Conservation (phyloP, 257 asterid genomes). For the Ballota nigra region DNA sequence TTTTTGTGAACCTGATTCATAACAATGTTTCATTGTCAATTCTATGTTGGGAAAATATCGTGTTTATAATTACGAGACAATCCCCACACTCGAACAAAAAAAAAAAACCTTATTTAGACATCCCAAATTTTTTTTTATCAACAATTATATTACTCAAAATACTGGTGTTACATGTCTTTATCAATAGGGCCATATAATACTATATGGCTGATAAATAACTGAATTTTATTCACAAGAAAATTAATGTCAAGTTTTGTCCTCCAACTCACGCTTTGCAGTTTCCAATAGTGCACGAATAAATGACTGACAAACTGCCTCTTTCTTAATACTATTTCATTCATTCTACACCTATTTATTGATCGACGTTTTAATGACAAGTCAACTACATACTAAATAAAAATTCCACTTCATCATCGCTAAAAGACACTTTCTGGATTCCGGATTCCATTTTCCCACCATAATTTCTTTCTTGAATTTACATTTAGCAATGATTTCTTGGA, state of each 20-base stretch:
- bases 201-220: too few relatives aligned
- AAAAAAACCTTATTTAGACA: too few relatives aligned
- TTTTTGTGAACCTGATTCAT: not conserved
- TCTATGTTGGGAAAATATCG: not conserved
- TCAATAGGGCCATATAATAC: too few relatives aligned
- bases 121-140: too few relatives aligned
- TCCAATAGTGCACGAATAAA: conserved; percentile 20
- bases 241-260: conserved; percentile 8
- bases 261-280: not conserved
- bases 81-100: not conserved
- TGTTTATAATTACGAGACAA: not conserved
- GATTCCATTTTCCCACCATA: conserved; percentile 18
- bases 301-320: conserved; percentile 23
- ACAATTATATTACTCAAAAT: too few relatives aligned
- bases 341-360: conserved; percentile 12
- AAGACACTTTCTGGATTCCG: conserved; percentile 16
- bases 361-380: conserved; percentile 20
- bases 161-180: too few relatives aligned
- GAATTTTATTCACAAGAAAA: too few relatives aligned
- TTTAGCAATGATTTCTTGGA: conserved; percentile 4
- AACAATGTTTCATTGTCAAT: not conserved
- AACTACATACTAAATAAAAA: conserved; percentile 27
- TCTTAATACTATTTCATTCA: not conserved
- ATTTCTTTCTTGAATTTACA: conserved; percentile 12
- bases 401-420: conserved; percentile 5